Evolutionary conservation across 1,284 basidiomycete species (phyloP).

Genomic region (Ceratobasidium sp.): DNA sequence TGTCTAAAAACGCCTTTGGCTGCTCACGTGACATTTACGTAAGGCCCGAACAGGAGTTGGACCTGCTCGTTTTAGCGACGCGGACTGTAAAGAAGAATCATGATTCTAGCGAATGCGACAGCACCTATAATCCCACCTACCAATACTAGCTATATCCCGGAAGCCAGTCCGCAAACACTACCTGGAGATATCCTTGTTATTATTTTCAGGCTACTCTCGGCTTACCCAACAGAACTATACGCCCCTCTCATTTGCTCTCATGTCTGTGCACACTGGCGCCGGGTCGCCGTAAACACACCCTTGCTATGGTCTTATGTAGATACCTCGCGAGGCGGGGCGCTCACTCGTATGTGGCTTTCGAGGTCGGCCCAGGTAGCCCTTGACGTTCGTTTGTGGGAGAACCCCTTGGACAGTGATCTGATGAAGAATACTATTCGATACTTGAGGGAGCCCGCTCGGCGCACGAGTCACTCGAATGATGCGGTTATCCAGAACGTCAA

Average conservation of each 20-base stretch:
- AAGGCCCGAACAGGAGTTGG: too few relatives aligned
- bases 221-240: background rate
- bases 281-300: background rate
- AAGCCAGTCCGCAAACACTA: background rate
- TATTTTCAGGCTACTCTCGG: background rate
- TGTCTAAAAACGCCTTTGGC: too few relatives aligned
- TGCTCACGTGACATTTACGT: too few relatives aligned
- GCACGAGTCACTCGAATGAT: background rate
- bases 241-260: constrained; percentile 23
- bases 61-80: too few relatives aligned
- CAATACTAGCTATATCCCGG: background rate
- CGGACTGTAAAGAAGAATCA: background rate
- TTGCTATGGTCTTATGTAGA: constrained; percentile 22
- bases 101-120: background rate
- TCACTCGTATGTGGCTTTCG: constrained; percentile 11
- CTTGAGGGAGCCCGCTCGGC: background rate
- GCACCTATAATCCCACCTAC: background rate
- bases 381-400: constrained; percentile 14
- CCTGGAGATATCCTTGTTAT: constrained; percentile 8
- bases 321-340: background rate
- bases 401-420: background rate
- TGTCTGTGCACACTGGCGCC: constrained; percentile 27
- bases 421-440: background rate
- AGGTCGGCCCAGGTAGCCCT: background rate
- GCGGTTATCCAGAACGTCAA: background rate